phyloP scores from a whole-genome alignment of 345 rosid species.

The Sonneratia caseolaris region DNA sequence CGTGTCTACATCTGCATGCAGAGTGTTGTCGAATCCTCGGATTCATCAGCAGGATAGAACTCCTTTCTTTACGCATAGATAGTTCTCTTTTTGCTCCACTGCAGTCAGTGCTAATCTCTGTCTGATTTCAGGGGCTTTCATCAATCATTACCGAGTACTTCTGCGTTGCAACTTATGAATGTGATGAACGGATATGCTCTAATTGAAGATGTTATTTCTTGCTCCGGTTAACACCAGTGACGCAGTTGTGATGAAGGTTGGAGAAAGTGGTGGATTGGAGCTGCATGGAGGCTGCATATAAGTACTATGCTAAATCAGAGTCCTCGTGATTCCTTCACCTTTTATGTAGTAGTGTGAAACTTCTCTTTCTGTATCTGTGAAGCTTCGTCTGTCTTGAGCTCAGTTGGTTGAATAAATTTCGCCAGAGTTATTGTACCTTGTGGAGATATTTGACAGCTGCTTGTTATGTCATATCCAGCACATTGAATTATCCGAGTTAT shows the following conservation, averaged over 20 bases:
- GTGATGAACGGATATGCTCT: background rate
- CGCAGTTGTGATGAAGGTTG: background rate
- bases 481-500: background rate
- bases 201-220: background rate
- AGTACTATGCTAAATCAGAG: background rate
- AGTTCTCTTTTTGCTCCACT: background rate
- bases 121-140: background rate
- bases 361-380: background rate
- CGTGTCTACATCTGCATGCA: background rate
- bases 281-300: background rate
- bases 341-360: background rate
- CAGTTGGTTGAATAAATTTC: background rate
- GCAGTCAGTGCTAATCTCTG: background rate
- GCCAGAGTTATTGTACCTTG: background rate
- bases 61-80: background rate
- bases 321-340: background rate
- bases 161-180: background rate
- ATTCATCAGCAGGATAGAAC: background rate
- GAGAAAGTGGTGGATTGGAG: background rate
- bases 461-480: no score
- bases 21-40: background rate
- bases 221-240: background rate
- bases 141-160: background rate
- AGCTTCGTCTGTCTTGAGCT: background rate
- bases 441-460: no score